Base-by-base conservation (phyloP, 345 rosid genomes). In the Citrus sp. region DNA sequence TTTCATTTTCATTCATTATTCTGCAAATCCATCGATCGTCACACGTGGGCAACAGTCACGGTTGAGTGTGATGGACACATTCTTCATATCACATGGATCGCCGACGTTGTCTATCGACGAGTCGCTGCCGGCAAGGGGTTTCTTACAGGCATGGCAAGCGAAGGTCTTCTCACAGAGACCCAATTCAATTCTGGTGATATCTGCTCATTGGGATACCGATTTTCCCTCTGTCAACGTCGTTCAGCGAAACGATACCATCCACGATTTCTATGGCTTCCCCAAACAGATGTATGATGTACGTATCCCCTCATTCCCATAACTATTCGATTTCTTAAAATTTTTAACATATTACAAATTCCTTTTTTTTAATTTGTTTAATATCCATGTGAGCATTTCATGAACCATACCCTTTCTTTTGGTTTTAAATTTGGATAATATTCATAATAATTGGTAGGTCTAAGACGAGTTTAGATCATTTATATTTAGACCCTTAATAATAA, bases 161-260 rank as follows among this genome's bases (percentile, higher is more conserved):
- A 77, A 80, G 12, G 85, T 83, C 40, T 59, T 85, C 18, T 32
- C 65, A 1, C 85, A 83, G 12, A 89, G 59, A 59, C 99, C 98
- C 65, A 89, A 84, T 54, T 85, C 97, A 51, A 94, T 96, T 56
- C 87, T 96, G 7, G 63, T 92, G 46, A 84, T 96, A 72, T 94
- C 98, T 27, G 97, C 90, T 27, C 98, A 96, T 77, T 94, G 99
- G 99, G 95, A 94, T 78, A 92, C 98, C 59, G 68, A 82, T 10
- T 62, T 21, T 14, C 98, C 97, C 54, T 16, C 93, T 28, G 90
- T 95, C 78, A 95, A 90, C 79, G 84, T 84, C 72, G 91, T 92
- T 76, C 73, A 64, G 0, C 81, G 79, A 77, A 81, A 92, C 79
- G 88, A 89, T 1, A 92, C 97, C 70, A 92, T 95, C 86, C 80